Base-by-base conservation (phyloP, 768 basidiomycete species). In the Leccinum sublutescens region DNA sequence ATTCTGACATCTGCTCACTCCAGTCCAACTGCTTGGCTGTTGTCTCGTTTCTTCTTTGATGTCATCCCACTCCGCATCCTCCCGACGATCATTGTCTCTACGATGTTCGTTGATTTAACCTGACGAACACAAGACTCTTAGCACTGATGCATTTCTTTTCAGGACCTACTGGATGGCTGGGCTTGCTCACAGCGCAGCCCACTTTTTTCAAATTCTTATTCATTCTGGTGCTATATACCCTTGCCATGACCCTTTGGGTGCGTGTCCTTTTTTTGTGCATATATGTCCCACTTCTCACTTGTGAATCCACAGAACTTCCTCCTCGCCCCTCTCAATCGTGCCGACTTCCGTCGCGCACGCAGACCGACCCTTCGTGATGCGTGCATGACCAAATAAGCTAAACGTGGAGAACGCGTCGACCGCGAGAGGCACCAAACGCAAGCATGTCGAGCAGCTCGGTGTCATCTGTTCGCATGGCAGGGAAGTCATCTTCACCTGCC, bases 141-240 rank as follows among this genome's bases (percentile, higher is more conserved):
- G 34, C 25, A 56, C 64, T 61, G 50, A 66, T 57, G 21, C 31
- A 12, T n/a, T 52, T 31, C 47, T 10, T 52, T 9, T 23, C 59
- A 90, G 88, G 54, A 88, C 87, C n/a, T 94, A 93, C 66, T 93
- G 92, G 91, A 95, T 98, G 95, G 93, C 93, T 3, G 95, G 95
- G 12, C 82, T 98, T 4, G 82, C 91, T 2, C 80, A 79, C 4
- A 82, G 89, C 47, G 86, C 93, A 2, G 82, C 86, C 0, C 80
- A 89, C 69, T 98, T 21, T 89, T 80, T 98, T 97, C 87, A 98
- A 97, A 68, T 98, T 91, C 76, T 78, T 97, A 21, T 84, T 98
- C 68, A 89, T 97, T 60, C 80, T 98, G 17, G 87, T 93, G 19
- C 78, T 96, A 21, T 97, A 87, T 70, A 87, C 88, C 0, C 78